phyloP scores from a whole-genome alignment of 2,329 filamentous ascomycete genomes.

The Aspergillus sp. region DNA sequence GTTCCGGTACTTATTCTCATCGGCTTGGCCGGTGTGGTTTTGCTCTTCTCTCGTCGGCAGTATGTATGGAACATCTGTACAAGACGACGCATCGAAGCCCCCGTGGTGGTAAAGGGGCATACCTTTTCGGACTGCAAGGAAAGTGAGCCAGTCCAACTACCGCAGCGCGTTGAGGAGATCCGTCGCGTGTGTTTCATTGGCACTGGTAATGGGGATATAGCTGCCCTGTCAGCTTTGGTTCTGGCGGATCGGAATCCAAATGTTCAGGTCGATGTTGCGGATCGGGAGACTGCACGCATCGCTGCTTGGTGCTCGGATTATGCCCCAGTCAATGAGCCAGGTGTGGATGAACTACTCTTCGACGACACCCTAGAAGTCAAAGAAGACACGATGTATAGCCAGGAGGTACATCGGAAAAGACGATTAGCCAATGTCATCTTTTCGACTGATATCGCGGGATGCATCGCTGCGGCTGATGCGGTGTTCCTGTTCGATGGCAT shows the following conservation, averaged over 20 bases:
- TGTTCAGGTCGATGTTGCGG: conserved; percentile 20
- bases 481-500: conserved; percentile 12
- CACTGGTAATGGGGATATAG: conserved; percentile 19
- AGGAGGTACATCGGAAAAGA: neutral
- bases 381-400: neutral
- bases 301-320: conserved; percentile 20
- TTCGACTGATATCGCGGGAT: conserved; percentile 11
- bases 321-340: conserved; percentile 20
- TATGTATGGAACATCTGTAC: neutral
- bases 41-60: conserved; percentile 9
- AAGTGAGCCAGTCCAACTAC: neutral
- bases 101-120: conserved; percentile 12
- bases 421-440: conserved; percentile 12
- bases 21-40: conserved; percentile 10
- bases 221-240: conserved; percentile 16
- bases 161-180: conserved; percentile 8
- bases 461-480: conserved; percentile 11
- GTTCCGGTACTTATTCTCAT: conserved; percentile 8
- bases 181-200: conserved; percentile 17
- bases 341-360: conserved; percentile 16
- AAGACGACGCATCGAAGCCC: conserved; percentile 5
- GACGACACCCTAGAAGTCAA: conserved; percentile 3
- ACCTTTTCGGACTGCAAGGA: conserved; percentile 12
- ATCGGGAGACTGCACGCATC: conserved; percentile 16
- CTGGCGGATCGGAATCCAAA: conserved; percentile 20